Percentiles rank a stretch among this genome's conserved stretches.
Conservation (phyloP, 2,329 filamentous ascomycete species). For the Diaporthe nobilis region DNA sequence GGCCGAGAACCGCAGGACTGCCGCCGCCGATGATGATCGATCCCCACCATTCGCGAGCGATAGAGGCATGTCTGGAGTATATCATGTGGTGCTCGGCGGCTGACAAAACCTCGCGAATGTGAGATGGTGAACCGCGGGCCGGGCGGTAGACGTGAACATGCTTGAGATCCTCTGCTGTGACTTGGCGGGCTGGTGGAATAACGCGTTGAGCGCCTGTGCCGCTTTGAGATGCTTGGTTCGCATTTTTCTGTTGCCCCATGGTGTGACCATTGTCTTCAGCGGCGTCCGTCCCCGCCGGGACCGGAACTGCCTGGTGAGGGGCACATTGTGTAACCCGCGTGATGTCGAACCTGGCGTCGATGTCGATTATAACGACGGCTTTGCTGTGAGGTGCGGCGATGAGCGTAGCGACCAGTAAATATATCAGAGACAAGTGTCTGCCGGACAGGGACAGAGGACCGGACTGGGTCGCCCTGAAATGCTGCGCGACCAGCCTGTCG, state of each 20-base stretch:
- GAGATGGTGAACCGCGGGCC: constrained; percentile 46
- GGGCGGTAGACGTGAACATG: constrained; percentile 67
- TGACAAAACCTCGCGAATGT: constrained; percentile 52
- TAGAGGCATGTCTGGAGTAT: constrained; percentile 62
- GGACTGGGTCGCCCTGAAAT: constrained; percentile 64
- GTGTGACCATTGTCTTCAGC: constrained; percentile 4
- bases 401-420: constrained; percentile 67
- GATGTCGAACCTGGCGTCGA: constrained; percentile 68
- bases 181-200: constrained; percentile 11
- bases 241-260: constrained; percentile 2
- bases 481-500: constrained; percentile 60
- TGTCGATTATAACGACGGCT: constrained; percentile 68
- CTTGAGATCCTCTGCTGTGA: constrained; percentile 54
- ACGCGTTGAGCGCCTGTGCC: not conserved
- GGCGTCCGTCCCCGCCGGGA: not conserved
- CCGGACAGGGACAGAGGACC: constrained; percentile 65
- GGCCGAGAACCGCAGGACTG: constrained; percentile 47
- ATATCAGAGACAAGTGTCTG: constrained; percentile 68
- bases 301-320: constrained; percentile 25
- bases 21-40: constrained; percentile 65
- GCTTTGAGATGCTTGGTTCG: not conserved
- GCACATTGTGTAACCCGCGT: constrained; percentile 57
- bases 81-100: constrained; percentile 64
- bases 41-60: constrained; percentile 69
- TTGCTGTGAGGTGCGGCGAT: constrained; percentile 63